A percentile compares a stretch with the other conserved stretches of the same genome.
phyloP scores from a whole-genome alignment of 202 grass and related monocot genomes.

The Alloteropsis angusta region DNA sequence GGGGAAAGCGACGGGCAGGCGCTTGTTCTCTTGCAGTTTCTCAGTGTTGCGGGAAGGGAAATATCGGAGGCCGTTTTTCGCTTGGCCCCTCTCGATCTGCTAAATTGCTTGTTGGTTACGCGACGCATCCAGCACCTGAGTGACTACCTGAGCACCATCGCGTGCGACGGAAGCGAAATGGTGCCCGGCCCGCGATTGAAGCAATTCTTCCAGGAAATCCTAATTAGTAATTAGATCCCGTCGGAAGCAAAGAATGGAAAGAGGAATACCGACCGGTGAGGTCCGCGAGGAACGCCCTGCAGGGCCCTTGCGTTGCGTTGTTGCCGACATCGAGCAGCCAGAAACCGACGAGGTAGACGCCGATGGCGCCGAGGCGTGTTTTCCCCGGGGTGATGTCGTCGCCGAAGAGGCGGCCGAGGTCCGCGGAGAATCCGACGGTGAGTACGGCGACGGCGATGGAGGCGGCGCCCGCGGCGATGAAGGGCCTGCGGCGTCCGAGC shows the following conservation, averaged over 20 bases:
- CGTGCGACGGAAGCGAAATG: background rate
- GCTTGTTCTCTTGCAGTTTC: background rate
- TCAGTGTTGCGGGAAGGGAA: background rate
- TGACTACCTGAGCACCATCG: background rate
- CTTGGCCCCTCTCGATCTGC: background rate
- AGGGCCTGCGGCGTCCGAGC: conserved; percentile 60
- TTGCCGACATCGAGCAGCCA: conserved; percentile 91
- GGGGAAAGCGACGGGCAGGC: conserved; percentile 26
- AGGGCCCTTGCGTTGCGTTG: conserved; percentile 81
- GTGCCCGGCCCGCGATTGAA: background rate
- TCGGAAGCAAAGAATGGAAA: too few species aligned
- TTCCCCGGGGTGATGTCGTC: conserved; percentile 30
- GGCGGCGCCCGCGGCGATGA: conserved; percentile 59
- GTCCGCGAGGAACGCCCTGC: conserved; percentile 79
- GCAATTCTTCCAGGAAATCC: background rate
- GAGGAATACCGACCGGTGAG: conserved; percentile 51
- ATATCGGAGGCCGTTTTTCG: background rate
- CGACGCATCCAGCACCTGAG: background rate
- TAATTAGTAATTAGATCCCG: too few species aligned
- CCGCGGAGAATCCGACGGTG: conserved; percentile 66
- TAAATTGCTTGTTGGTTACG: background rate
- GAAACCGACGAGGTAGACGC: conserved; percentile 75
- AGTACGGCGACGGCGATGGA: conserved; percentile 49
- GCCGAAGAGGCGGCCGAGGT: conserved; percentile 58
- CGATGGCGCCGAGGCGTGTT: conserved; percentile 41